phyloP scores from a whole-genome alignment of 75 land plant species.

The Sequoia sempervirens region DNA sequence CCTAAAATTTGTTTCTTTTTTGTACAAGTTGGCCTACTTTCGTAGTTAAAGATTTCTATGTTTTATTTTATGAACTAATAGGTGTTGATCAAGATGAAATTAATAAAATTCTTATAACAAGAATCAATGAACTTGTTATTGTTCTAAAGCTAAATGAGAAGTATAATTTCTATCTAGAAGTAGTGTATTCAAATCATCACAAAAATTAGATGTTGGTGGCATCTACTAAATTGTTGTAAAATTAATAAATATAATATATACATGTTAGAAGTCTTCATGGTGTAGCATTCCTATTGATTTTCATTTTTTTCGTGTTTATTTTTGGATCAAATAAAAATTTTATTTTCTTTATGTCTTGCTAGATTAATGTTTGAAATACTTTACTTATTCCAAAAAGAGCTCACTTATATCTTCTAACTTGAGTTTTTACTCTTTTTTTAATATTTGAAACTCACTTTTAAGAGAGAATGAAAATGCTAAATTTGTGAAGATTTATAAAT shows the following conservation, averaged over 20 bases:
- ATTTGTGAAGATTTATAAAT: too few relatives aligned
- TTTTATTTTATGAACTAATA: conserved; percentile 17
- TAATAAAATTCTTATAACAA: conserved; percentile 82
- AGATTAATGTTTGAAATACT: too few relatives aligned
- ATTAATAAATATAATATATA: conserved; percentile 19
- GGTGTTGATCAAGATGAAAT: conserved; percentile 75
- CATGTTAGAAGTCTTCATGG: too few relatives aligned
- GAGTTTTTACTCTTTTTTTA: too few relatives aligned
- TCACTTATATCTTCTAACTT: too few relatives aligned
- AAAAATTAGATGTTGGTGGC: conserved; percentile 78
- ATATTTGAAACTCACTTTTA: too few relatives aligned
- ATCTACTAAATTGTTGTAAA: conserved; percentile 84
- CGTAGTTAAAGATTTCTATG: background rate
- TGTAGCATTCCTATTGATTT: too few relatives aligned
- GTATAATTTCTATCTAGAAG: conserved; percentile 84
- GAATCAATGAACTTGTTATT: too few relatives aligned
- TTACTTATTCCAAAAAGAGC: too few relatives aligned
- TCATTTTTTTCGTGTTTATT: too few relatives aligned
- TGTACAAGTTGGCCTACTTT: background rate
- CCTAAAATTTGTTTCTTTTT: background rate
- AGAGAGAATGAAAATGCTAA: background rate
- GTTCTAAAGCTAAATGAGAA: conserved; percentile 79
- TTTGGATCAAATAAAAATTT: too few relatives aligned
- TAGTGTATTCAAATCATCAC: conserved; percentile 91
- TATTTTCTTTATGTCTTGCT: too few relatives aligned